A percentile compares a stretch with the other conserved stretches of the same genome.
Conservation (phyloP, 2,329 filamentous ascomycete species). For the Hysterium pulicare region DNA sequence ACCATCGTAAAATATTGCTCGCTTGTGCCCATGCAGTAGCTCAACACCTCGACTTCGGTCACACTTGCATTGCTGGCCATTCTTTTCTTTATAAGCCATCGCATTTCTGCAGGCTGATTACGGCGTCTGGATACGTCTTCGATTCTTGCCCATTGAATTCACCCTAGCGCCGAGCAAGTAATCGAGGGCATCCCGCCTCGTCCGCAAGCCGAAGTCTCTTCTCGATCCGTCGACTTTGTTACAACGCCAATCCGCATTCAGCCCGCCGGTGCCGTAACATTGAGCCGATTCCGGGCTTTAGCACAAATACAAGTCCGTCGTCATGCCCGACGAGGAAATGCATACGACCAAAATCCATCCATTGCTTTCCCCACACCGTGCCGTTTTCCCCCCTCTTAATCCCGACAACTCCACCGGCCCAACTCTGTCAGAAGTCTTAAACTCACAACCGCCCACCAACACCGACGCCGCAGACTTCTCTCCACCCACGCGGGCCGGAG, state of each 20-base stretch:
- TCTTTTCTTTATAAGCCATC: constrained; percentile 2
- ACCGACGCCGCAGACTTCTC: constrained; percentile 18
- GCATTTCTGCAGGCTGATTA: constrained; percentile 11
- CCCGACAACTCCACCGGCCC: constrained; percentile 18
- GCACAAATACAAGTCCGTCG: too few relatives aligned
- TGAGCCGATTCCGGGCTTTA: too few relatives aligned
- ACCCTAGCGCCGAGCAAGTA: neutral
- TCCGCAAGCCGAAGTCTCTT: too few relatives aligned
- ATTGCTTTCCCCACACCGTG: constrained; percentile 30
- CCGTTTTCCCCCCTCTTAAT: constrained; percentile 31
- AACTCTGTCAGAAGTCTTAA: constrained; percentile 15
- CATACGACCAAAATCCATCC: constrained; percentile 33
- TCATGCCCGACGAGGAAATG: constrained; percentile 19
- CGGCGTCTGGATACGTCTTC: constrained; percentile 33
- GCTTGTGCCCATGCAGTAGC: constrained; percentile 28
- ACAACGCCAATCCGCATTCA: too few relatives aligned
- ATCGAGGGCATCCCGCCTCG: too few relatives aligned
- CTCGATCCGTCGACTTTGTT: too few relatives aligned
- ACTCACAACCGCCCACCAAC: constrained; percentile 17
- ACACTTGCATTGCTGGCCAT: constrained; percentile 3
- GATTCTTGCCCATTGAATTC: neutral
- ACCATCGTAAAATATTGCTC: constrained; percentile 14
- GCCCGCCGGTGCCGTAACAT: too few relatives aligned
- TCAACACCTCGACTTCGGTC: too few relatives aligned
- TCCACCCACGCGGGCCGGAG: constrained; percentile 15